These are phyloP conservation scores for Talaromyces sp. DNA, from an alignment of 2,329 filamentous ascomycete genomes.

Conservation along the genomic window DNA sequence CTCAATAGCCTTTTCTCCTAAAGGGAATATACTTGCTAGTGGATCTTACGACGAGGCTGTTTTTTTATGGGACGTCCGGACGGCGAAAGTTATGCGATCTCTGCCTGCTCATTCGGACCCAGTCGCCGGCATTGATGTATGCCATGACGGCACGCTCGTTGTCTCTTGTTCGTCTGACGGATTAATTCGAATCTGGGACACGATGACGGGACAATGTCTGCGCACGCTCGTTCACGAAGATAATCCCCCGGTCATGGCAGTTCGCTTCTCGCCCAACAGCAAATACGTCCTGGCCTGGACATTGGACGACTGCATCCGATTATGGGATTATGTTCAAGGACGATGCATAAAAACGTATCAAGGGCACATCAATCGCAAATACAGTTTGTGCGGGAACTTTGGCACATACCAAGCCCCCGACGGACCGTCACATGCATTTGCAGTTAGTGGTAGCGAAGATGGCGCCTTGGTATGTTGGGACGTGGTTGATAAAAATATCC, in stretches of 20 bases:
- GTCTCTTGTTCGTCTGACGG: constrained; percentile 90
- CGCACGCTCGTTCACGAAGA: constrained; percentile 95
- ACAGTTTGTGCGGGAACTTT: constrained; percentile 80
- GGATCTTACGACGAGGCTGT: constrained; percentile 97
- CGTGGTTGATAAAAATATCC: constrained; percentile 73
- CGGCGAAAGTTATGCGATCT: constrained; percentile 79
- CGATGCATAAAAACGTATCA: constrained; percentile 96
- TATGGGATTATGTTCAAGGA: constrained; percentile 94
- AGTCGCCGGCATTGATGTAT: constrained; percentile 88
- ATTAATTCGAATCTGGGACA: constrained; percentile 92
- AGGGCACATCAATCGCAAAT: constrained; percentile 78
- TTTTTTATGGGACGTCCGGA: constrained; percentile 91
- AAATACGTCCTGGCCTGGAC: constrained; percentile 89
- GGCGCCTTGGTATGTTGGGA: constrained; percentile 86
- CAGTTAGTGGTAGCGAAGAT: constrained; percentile 82
- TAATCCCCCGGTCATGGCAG: constrained; percentile 80
- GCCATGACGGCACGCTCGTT: constrained; percentile 83
- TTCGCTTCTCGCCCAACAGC: constrained; percentile 90
- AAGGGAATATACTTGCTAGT: constrained; percentile 92
- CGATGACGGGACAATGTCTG: constrained; percentile 87
- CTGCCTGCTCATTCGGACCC: constrained; percentile 93
- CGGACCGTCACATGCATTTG: constrained; percentile 51
- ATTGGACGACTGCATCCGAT: constrained; percentile 78
- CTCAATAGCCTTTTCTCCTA: constrained; percentile 90
- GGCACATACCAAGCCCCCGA: constrained; percentile 54